Percentiles rank a stretch among this genome's conserved stretches.
Conservation (phyloP, 2,329 filamentous ascomycete species). For the Penicillium sp. region DNA sequence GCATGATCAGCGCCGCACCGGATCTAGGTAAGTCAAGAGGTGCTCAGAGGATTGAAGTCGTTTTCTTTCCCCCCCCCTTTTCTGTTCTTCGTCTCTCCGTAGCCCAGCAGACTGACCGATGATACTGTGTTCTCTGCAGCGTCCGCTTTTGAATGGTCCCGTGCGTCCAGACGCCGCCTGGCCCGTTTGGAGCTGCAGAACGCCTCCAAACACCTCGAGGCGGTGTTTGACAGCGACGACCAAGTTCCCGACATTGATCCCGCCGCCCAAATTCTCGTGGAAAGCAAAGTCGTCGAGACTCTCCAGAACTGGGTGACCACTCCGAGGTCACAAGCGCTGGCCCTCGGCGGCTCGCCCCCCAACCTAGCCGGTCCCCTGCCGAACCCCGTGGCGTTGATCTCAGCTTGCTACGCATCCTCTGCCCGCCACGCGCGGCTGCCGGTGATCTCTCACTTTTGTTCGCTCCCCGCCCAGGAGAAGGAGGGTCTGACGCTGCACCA, state of each 20-base stretch:
- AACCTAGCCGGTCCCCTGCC: slow-evolving; percentile 12
- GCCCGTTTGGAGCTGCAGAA: slow-evolving; percentile 29
- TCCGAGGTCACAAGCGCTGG: slow-evolving; percentile 28
- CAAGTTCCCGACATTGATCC: slow-evolving; percentile 27
- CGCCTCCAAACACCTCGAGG: slow-evolving; percentile 32
- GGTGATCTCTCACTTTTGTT: slow-evolving; percentile 35
- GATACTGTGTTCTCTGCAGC: slow-evolving; percentile 12
- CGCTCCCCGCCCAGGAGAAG: slow-evolving; percentile 17
- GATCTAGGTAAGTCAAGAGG: slow-evolving; percentile 24
- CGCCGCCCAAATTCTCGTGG: slow-evolving; percentile 23
- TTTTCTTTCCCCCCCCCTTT: too few species aligned
- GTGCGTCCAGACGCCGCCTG: slow-evolving; percentile 31
- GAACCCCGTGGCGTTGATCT: slow-evolving; percentile 28
- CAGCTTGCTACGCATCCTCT: slow-evolving; percentile 29
- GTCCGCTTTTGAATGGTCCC: slow-evolving; percentile 25
- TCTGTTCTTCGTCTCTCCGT: too few species aligned
- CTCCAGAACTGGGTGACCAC: slow-evolving; percentile 33
- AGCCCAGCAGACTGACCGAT: too few species aligned
- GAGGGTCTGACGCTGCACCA: slow-evolving; percentile 22
- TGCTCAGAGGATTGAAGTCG: too few species aligned
- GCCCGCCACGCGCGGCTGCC: slow-evolving; percentile 28
- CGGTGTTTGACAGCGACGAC: slow-evolving; percentile 32
- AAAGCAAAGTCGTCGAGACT: slow-evolving; percentile 23
- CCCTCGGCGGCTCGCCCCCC: slow-evolving; percentile 26
- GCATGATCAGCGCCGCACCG: slow-evolving; percentile 28